Evolutionary conservation across 2,329 filamentous ascomycete species (phyloP), one percentile per base, ranked within the genome.

Genomic region (Paecilomyces dactylethromorphus): DNA sequence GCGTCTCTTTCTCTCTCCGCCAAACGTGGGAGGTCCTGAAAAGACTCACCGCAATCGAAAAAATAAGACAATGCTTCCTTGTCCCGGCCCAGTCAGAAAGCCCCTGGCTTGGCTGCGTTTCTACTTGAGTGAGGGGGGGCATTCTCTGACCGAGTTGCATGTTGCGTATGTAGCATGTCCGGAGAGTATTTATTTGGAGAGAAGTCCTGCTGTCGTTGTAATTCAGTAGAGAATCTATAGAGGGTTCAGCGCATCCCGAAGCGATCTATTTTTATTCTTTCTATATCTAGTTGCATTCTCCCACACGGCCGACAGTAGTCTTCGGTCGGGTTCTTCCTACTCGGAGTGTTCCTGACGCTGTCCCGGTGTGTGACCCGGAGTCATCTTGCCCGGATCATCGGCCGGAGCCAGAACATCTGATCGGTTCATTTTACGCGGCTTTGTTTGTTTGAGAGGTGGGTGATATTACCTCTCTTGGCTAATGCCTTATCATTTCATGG

Each of bases 401-500:
- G 22, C 50, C 50, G 3, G 7, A 24, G 6, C 50, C 50, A 13
- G 35, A 39, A 45, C 39, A 45, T 45, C 39, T 45, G 39, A 45
- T n/a, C 12, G n/a, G 35, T 15, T 13, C 1, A 39, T 12, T n/a
- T n/a, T n/a, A 11, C 21, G 22, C 3, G 13, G 21, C 50, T 24
- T 52, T 29, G 8, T 52, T 24, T 24, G 29, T 13, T 24, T 12
- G 22, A 45, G 18, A 52, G 50, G 50, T 52, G 50, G 22, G 50
- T 52, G 50, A 52, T 11, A 52, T 63, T 63, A 54, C 56, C 60
- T 57, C 59, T 62, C 26, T 52, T 52, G 22, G 22, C 26, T 24
- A 24, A 29, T 18, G 21, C 13, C 26, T 52, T 29, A 13, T 29
- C 21, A 13, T 12, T 12, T 12, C 50, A 52, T 52, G 21, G 50